Conservation (phyloP, 352 stramenopile genomes). For the Phytophthora pluvialis region DNA sequence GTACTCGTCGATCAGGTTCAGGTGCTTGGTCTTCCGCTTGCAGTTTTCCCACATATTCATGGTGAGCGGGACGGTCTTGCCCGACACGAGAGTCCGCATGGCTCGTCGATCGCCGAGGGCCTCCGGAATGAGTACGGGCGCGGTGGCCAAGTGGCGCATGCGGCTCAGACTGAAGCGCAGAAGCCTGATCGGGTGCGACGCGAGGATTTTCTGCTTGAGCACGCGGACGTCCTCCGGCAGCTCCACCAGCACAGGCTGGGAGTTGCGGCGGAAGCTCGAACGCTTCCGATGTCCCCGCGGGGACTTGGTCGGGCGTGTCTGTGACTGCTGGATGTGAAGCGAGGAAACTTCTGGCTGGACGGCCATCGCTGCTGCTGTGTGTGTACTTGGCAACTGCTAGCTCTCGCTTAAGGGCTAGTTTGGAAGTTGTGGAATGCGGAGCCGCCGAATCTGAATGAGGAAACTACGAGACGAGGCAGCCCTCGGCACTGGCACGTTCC, state of each 20-base stretch:
- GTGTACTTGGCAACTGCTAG: not conserved
- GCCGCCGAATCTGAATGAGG: not conserved
- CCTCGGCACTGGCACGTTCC: not conserved
- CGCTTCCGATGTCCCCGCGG: slow-evolving; percentile 21
- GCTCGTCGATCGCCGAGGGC: slow-evolving; percentile 37
- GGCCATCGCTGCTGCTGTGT: slow-evolving; percentile 24
- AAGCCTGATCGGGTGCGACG: slow-evolving; percentile 46
- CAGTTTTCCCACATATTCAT: slow-evolving; percentile 52
- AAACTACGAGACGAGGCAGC: slow-evolving; percentile 32
- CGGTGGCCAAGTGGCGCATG: slow-evolving; percentile 48
- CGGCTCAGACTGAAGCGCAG: slow-evolving; percentile 56
- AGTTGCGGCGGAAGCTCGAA: slow-evolving; percentile 29
- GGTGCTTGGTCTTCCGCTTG: slow-evolving; percentile 44
- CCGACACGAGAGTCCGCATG: slow-evolving; percentile 42
- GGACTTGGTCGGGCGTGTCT: slow-evolving; percentile 21
- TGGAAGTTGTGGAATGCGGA: slow-evolving; percentile 33
- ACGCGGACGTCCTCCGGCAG: slow-evolving; percentile 42
- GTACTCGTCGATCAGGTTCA: slow-evolving; percentile 57
- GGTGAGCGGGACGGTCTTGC: slow-evolving; percentile 55
- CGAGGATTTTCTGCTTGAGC: slow-evolving; percentile 61
- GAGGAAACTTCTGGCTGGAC: slow-evolving; percentile 23
- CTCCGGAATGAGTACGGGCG: slow-evolving; percentile 55
- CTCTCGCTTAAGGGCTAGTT: slow-evolving; percentile 3
- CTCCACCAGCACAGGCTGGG: slow-evolving; percentile 13
- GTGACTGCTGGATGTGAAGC: slow-evolving; percentile 30